phyloP scores from a whole-genome alignment of 2,329 filamentous ascomycete genomes.

The Xylaria digitata region DNA sequence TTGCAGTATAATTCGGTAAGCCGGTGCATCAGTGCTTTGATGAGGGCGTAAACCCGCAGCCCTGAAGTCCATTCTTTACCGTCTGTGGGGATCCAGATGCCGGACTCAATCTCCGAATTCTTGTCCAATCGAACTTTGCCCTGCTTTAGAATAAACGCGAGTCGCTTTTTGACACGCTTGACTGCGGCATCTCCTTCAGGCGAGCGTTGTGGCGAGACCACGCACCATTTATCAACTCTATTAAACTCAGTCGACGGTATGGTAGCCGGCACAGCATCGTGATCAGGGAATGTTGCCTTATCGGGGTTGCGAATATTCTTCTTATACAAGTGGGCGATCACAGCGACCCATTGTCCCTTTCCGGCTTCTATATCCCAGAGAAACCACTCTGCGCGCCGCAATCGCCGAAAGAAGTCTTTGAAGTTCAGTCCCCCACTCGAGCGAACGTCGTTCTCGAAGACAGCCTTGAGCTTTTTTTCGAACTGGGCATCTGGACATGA shows the following conservation, averaged over 20 bases:
- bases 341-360: slow-evolving; percentile 34
- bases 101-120: slow-evolving; percentile 7
- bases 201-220: slow-evolving; percentile 24
- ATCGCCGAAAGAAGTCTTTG: slow-evolving; percentile 31
- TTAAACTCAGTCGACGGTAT: slow-evolving; percentile 16
- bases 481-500: slow-evolving; percentile 17
- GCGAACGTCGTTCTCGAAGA: slow-evolving; percentile 22
- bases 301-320: slow-evolving; percentile 5
- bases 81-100: slow-evolving; percentile 33
- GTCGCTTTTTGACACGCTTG: slow-evolving; percentile 24
- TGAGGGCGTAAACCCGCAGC: slow-evolving; percentile 32
- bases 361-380: slow-evolving; percentile 36
- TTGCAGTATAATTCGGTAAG: slow-evolving; percentile 31
- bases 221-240: slow-evolving; percentile 30
- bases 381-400: slow-evolving; percentile 33
- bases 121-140: slow-evolving; percentile 26
- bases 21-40: slow-evolving; percentile 37
- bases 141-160: slow-evolving; percentile 21
- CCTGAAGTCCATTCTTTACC: slow-evolving; percentile 30
- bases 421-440: slow-evolving; percentile 5
- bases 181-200: slow-evolving; percentile 1
- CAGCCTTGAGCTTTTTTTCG: not conserved
- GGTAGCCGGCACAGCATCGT: slow-evolving; percentile 1
- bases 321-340: slow-evolving; percentile 34
- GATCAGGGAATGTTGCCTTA: not conserved